Base-by-base conservation (phyloP, 306 rosid species). In the Vigna unguiculata region DNA sequence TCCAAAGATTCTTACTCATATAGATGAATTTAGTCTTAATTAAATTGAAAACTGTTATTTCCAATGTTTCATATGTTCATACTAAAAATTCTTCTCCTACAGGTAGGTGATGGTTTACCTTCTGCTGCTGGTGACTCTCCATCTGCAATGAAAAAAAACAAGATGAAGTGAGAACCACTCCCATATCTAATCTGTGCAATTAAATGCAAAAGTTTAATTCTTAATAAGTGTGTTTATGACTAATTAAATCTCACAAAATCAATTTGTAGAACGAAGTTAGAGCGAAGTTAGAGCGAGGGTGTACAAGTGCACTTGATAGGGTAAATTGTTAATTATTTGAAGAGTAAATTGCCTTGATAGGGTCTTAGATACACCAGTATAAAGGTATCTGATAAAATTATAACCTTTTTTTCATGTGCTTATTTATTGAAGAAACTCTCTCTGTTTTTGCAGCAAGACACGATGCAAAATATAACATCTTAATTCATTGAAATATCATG, bases 91-190 rank as follows among this genome's bases (percentile, higher is more conserved):
- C 16, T 19, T 45, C 28, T 43, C 7, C n/a, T 45, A 14, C 21
- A 16, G 12, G 51, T 55, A 19, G 47, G 11, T 36, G 48, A 2
- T 47, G 48, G 6, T 22, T 53, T 14, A 21, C 41, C 82, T 63
- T 51, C 13, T 38, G 43, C 0, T 32, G 78, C 43, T 38, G 43
- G 9, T 38, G 40, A 1, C 11, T 13, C 11, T 40, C 75, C 34
- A 32, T 0, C 61, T 73, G 59, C 74, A 24, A 54, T 43, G 66
- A 24, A 53, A 16, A 24, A 47, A 61, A 36, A 48, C 51, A 5
- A 7, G 58, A 77, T 32, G 38, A 80, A 10, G 21, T 55, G 22
- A 71, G 41, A 78, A 73, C 60, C 52, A 28, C 38, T 32, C 0
- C 5, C 30, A 28, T 4, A 32, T 13, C 15, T 15, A 12, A 13